A percentile compares a stretch with the other conserved stretches of the same genome.
phyloP scores from a whole-genome alignment of 78 protist genomes.

The Dictyostelium purpureum region DNA sequence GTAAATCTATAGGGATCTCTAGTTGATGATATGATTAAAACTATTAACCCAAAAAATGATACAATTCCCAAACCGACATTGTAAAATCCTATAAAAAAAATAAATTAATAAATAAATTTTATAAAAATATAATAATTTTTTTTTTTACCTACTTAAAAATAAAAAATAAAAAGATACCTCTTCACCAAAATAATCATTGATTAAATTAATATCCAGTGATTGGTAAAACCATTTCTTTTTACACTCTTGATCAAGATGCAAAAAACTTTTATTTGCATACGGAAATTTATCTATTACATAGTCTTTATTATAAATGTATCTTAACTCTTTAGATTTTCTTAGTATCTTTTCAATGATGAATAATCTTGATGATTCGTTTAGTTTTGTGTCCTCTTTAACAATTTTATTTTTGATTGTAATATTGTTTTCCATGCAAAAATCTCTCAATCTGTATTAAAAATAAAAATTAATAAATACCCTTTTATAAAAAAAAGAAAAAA shows the following conservation, averaged over 20 bases:
- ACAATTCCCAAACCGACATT: background rate
- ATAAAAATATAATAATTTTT: background rate
- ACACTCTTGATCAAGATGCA: background rate
- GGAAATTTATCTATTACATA: slow-evolving; percentile 21
- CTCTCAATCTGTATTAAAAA: background rate
- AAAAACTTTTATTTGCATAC: slow-evolving; percentile 4
- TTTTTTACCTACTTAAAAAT: slow-evolving; percentile 6
- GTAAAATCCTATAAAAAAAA: slow-evolving; percentile 20
- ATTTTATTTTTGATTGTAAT: background rate
- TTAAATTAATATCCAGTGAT: background rate
- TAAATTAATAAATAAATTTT: background rate
- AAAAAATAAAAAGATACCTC: slow-evolving; percentile 42
- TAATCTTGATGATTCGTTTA: slow-evolving; percentile 20
- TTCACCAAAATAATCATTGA: slow-evolving; percentile 47
- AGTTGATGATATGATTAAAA: background rate
- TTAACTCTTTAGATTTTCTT: background rate
- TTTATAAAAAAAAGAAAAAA: background rate
- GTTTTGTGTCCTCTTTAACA: background rate
- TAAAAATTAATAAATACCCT: background rate
- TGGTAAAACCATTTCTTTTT: background rate
- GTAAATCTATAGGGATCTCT: slow-evolving; percentile 12
- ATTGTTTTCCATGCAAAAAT: background rate
- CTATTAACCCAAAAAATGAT: background rate
- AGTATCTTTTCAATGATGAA: background rate
- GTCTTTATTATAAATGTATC: background rate